A percentile compares a stretch with the other conserved stretches of the same genome.
Evolutionary conservation across 176 grass and related monocot species (phyloP).

Genomic region (Eremochloa ophiuroides): DNA sequence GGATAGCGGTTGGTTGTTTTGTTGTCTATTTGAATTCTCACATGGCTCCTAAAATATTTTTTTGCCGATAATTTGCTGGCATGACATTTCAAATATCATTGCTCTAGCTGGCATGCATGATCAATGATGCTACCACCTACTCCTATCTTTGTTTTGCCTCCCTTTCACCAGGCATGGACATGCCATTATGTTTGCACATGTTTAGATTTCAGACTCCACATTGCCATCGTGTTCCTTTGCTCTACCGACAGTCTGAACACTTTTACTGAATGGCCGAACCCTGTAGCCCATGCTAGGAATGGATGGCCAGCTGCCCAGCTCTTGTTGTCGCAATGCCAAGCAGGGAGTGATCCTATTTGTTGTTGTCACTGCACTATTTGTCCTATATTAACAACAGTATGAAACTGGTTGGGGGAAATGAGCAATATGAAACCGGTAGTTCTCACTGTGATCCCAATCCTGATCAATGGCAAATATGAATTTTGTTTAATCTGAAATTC

Average conservation of each 20-base stretch:
- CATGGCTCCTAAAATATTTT: slow-evolving; percentile 22
- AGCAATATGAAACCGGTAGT: neutral
- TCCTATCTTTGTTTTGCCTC: neutral
- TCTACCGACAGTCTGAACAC: slow-evolving; percentile 8
- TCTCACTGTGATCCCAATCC: neutral
- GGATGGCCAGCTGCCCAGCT: slow-evolving; percentile 11
- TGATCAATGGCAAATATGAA: neutral
- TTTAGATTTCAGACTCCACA: slow-evolving; percentile 22
- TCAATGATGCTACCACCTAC: slow-evolving; percentile 31
- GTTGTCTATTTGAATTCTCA: slow-evolving; percentile 8
- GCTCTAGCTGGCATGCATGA: slow-evolving; percentile 36
- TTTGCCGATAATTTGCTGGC: neutral
- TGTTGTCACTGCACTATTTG: neutral
- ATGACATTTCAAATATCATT: slow-evolving; percentile 13
- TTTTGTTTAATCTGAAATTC: neutral
- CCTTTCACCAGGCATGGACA: slow-evolving; percentile 29
- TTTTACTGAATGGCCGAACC: neutral
- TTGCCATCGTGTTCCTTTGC: slow-evolving; percentile 4
- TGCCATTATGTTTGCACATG: slow-evolving; percentile 31
- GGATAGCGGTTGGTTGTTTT: slow-evolving; percentile 5
- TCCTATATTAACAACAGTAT: neutral
- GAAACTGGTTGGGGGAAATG: neutral
- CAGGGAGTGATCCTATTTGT: slow-evolving; percentile 20
- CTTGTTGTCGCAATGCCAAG: slow-evolving; percentile 13
- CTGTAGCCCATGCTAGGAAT: neutral